Conservation (phyloP, 176 grass and related monocot species). For the Triticum monococcum region DNA sequence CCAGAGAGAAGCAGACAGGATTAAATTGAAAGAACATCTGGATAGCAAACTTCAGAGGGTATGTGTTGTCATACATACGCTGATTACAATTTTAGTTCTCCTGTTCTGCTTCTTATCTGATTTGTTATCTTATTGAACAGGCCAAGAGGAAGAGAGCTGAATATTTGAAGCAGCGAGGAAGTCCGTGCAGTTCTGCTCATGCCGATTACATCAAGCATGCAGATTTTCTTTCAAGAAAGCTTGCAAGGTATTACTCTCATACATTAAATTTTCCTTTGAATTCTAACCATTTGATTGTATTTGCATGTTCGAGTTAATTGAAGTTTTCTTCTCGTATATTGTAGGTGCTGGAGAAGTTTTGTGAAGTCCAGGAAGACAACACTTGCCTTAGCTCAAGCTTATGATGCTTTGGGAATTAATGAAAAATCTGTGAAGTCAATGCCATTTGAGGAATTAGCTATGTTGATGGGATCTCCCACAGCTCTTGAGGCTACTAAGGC, state of each 20-base stretch:
- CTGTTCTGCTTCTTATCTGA: conserved; percentile 1
- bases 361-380: conserved; percentile 81
- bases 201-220: conserved; percentile 61
- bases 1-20: conserved; percentile 74
- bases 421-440: conserved; percentile 76
- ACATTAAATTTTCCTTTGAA: conserved; percentile 9
- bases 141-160: conserved; percentile 82
- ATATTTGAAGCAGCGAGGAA: conserved; percentile 85
- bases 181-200: conserved; percentile 49
- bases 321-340: conserved; percentile 19
- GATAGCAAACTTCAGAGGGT: conserved; percentile 87
- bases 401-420: conserved; percentile 66
- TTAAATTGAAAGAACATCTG: conserved; percentile 83
- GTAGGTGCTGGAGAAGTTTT: conserved; percentile 90
- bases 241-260: conserved; percentile 54
- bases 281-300: background rate
- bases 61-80: conserved; percentile 20
- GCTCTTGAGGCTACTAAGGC: conserved; percentile 65
- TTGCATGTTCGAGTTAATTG: background rate
- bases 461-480: conserved; percentile 66
- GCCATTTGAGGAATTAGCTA: conserved; percentile 88
- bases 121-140: conserved; percentile 35
- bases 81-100: conserved; percentile 1
- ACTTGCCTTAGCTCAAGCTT: conserved; percentile 55
- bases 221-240: conserved; percentile 74